Percentiles rank a stretch among this genome's conserved stretches.
Conservation (phyloP, 177 flowering plant species). For the Vitis hybrid region DNA sequence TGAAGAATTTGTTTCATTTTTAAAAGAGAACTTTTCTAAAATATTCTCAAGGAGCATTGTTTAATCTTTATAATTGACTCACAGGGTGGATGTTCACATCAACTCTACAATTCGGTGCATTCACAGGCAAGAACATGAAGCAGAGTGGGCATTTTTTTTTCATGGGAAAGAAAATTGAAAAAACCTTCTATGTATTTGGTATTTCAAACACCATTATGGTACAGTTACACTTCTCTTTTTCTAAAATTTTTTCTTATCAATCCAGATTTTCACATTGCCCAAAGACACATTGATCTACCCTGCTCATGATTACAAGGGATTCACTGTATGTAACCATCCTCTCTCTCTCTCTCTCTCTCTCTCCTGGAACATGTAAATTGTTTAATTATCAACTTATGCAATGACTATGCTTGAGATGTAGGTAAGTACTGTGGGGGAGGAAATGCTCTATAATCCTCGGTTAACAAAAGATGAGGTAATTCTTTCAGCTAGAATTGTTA, state of each 20-base stretch:
- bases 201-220: background rate
- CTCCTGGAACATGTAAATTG: background rate
- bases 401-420: conserved; percentile 20
- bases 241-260: background rate
- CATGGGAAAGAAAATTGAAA: too few relatives aligned
- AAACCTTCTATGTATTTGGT: too few relatives aligned
- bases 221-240: background rate
- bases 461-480: conserved; percentile 81
- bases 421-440: conserved; percentile 96
- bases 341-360: background rate
- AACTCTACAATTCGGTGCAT: conserved; percentile 88
- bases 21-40: background rate
- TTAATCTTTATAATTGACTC: conserved; percentile 1
- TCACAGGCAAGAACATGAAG: conserved; percentile 66
- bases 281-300: conserved; percentile 84
- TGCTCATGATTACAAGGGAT: conserved; percentile 96
- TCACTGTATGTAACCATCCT: conserved; percentile 50
- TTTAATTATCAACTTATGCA: conserved; percentile 20
- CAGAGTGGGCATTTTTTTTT: background rate
- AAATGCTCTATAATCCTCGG: conserved; percentile 78
- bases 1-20: background rate
- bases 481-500: background rate
- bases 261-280: conserved; percentile 90
- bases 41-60: background rate
- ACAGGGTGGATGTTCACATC: conserved; percentile 89